phyloP scores from a whole-genome alignment of 176 grass and related monocot species.

The Urochloa ruziziensis region DNA sequence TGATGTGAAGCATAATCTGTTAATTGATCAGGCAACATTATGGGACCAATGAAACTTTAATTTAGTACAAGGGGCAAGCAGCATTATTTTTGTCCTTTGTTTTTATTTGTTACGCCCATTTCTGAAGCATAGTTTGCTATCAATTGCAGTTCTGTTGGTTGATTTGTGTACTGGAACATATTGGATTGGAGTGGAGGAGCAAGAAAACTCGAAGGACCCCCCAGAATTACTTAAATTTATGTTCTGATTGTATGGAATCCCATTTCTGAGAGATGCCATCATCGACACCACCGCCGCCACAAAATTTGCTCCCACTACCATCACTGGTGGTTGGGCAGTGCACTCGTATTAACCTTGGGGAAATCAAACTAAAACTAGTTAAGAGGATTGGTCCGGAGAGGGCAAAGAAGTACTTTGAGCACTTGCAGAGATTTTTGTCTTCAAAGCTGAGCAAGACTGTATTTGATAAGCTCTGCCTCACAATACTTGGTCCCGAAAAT shows the following conservation, averaged over 20 bases:
- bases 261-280: slow-evolving; percentile 5
- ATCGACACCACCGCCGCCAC: neutral
- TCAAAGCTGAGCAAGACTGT: slow-evolving; percentile 52
- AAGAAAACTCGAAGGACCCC: neutral
- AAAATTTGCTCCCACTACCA: slow-evolving; percentile 29
- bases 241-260: neutral
- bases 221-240: neutral
- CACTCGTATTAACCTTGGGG: slow-evolving; percentile 48
- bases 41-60: neutral
- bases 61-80: neutral
- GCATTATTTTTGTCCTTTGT: neutral
- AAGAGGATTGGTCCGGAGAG: slow-evolving; percentile 56
- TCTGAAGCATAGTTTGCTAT: neutral
- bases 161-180: neutral
- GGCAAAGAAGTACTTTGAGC: slow-evolving; percentile 48
- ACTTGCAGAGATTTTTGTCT: slow-evolving; percentile 52
- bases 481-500: slow-evolving; percentile 54
- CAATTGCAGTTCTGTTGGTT: slow-evolving; percentile 10
- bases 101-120: neutral
- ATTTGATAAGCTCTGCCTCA: slow-evolving; percentile 52
- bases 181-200: neutral
- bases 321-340: slow-evolving; percentile 34
- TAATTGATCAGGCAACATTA: neutral
- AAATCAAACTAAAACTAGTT: slow-evolving; percentile 52
- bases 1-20: neutral